Evolutionary conservation across 2,329 filamentous ascomycete species (phyloP), one percentile per base, ranked within the genome.

Genomic region (Trichoderma citrinoviride): DNA sequence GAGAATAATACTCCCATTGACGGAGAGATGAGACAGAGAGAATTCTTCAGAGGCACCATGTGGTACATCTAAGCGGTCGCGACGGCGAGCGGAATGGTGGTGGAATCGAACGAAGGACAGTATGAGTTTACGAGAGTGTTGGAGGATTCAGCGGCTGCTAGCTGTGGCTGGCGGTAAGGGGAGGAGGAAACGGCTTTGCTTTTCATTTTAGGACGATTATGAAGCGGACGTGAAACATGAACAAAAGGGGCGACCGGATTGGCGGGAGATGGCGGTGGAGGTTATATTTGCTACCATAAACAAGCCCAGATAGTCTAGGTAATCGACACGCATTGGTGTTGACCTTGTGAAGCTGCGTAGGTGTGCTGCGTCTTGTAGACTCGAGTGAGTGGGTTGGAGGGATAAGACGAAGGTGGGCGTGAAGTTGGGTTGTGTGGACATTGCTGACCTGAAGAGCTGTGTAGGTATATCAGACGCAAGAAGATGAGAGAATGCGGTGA

Each of bases 1-100:
- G 67, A 69, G 29, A 61, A n/a, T n/a, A 50, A 71, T 12, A 67
- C 64, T 49, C 72, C 73, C 5, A 52, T 61, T 8, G 61, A 69
- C 0, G 76, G 72, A 2, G 77, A 79, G 67, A 49, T 71, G 50
- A 69, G 72, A 2, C 76, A 77, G 66, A 70, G 77, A 7, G 62
- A 72, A 1, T 79, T 79, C 55, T 74, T 79, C 71, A 71, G 72
- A 21, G 60, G 70, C 25, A 80, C 78, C 7, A 81, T 81, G 78
- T 81, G 79, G 79, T 81, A 75, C 68, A 80, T 81, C 58, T 81
- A 70, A 65, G 19, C 15, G n/a, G 27, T 25, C 47, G 29, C 27
- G 23, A 41, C 40, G 56, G n/a, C 15, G 44, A n/a, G 44, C 21
- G 21, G 29, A 21, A 61, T 25, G 47, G 57, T 37, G 25, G 25